A percentile compares a stretch with the other conserved stretches of the same genome.
phyloP scores from a whole-genome alignment of 768 basidiomycete species.

The Hericium rajendrae region DNA sequence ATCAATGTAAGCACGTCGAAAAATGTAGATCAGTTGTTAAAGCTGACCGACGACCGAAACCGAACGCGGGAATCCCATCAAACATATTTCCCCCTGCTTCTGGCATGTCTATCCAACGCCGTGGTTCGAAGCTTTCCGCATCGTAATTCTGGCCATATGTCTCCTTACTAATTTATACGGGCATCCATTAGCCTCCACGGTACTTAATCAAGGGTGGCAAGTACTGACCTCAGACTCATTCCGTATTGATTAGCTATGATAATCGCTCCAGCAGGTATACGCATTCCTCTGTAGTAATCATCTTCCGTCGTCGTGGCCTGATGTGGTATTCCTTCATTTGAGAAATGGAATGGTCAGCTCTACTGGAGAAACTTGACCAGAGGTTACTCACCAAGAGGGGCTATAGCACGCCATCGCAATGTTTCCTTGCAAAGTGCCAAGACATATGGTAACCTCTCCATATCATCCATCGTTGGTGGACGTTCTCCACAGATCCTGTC shows the following conservation, averaged over 20 bases:
- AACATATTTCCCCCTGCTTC: neutral
- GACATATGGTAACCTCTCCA: too few species aligned
- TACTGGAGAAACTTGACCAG: too few species aligned
- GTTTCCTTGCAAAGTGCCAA: too few species aligned
- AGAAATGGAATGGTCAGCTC: too few species aligned
- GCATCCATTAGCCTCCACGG: neutral
- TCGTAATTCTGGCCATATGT: neutral
- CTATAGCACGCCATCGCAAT: too few species aligned
- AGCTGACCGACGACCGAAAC: neutral
- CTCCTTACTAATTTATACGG: neutral
- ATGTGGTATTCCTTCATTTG: neutral
- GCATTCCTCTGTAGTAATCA: neutral
- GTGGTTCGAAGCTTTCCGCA: neutral
- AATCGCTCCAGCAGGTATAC: neutral
- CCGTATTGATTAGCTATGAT: neutral
- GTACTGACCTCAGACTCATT: neutral
- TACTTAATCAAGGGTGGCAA: neutral
- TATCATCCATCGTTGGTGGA: too few species aligned
- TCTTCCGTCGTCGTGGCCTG: neutral
- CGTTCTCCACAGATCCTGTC: too few species aligned
- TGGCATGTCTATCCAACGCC: neutral
- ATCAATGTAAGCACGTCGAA: neutral
- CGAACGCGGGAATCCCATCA: neutral
- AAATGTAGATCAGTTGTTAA: too few species aligned
- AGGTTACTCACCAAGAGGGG: too few species aligned